Conservation (phyloP, 768 basidiomycete genomes). For the Leccinum boreale region DNA sequence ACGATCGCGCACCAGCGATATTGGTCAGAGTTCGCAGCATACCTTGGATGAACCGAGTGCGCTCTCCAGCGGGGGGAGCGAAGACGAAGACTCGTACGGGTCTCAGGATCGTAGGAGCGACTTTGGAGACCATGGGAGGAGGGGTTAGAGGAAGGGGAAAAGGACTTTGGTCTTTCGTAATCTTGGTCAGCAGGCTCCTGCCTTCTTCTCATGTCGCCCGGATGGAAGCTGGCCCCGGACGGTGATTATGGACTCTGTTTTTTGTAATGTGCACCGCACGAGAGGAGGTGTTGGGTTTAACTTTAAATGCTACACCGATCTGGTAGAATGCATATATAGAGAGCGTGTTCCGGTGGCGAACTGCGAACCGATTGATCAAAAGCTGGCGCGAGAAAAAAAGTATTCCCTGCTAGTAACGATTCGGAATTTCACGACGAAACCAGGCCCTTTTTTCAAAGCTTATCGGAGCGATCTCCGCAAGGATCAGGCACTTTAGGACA, state of each 20-base stretch:
- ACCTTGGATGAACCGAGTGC: conserved; percentile 23
- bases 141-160: conserved; percentile 8
- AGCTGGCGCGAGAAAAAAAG: neutral
- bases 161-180: conserved; percentile 21
- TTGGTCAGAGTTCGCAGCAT: conserved; percentile 30
- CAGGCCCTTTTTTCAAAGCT: conserved; percentile 13
- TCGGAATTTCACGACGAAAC: neutral
- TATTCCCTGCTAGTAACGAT: neutral
- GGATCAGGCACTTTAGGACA: conserved; percentile 21
- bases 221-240: conserved; percentile 10
- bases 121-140: conserved; percentile 34
- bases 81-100: conserved; percentile 33
- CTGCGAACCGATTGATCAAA: neutral
- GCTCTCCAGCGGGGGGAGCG: conserved; percentile 31
- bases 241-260: conserved; percentile 14
- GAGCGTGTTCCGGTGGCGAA: conserved; percentile 5
- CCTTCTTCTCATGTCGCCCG: conserved; percentile 16
- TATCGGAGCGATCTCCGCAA: conserved; percentile 28
- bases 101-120: conserved; percentile 35
- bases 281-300: conserved; percentile 7
- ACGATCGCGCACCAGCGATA: conserved; percentile 25
- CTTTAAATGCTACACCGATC: conserved; percentile 12
- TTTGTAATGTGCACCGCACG: conserved; percentile 8
- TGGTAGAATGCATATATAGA: conserved; percentile 5
- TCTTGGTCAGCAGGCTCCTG: conserved; percentile 15